phyloP scores from a whole-genome alignment of 371 early-diverging fungal genomes.

The Mortierella sp. region DNA sequence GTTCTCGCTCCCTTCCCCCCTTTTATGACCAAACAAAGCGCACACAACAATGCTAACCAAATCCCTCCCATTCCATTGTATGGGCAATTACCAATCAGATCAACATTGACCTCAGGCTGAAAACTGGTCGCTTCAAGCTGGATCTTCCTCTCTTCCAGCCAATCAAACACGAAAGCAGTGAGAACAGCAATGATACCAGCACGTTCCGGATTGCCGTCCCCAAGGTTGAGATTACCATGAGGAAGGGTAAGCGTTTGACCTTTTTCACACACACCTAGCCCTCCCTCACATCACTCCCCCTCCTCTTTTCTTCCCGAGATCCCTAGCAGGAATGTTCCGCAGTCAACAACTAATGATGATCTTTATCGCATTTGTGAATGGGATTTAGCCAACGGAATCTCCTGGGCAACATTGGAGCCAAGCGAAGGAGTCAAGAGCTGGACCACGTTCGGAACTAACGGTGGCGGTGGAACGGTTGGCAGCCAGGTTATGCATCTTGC shows the following conservation, averaged over 20 bases:
- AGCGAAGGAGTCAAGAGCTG: slow-evolving; percentile 71
- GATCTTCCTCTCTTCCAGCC: slow-evolving; percentile 73
- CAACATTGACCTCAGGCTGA: slow-evolving; percentile 61
- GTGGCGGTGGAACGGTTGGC: slow-evolving; percentile 67
- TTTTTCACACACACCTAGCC: too few species aligned
- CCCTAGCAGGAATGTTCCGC: too few species aligned
- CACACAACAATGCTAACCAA: too few species aligned
- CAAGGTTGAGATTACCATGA: slow-evolving; percentile 87
- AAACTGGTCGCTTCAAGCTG: slow-evolving; percentile 70
- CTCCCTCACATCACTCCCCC: too few species aligned
- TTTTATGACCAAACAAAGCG: too few species aligned
- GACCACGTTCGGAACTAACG: slow-evolving; percentile 89
- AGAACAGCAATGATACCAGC: too few species aligned
- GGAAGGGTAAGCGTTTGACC: slow-evolving; percentile 69
- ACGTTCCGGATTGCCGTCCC: slow-evolving; percentile 81
- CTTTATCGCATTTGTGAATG: too few species aligned
- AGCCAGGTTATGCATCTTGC: slow-evolving; percentile 65
- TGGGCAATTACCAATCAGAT: too few species aligned
- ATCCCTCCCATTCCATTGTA: too few species aligned
- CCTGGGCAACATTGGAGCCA: slow-evolving; percentile 89
- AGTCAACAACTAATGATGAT: too few species aligned
- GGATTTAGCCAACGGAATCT: slow-evolving; percentile 72
- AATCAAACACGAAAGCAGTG: slow-evolving; percentile 81
- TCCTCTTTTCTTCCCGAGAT: too few species aligned
- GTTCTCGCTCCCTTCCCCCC: too few species aligned